Percentiles rank a stretch among this genome's conserved stretches.
Conservation (phyloP, 495 filamentous ascomycete species). For the Penicillium malachiteum region DNA sequence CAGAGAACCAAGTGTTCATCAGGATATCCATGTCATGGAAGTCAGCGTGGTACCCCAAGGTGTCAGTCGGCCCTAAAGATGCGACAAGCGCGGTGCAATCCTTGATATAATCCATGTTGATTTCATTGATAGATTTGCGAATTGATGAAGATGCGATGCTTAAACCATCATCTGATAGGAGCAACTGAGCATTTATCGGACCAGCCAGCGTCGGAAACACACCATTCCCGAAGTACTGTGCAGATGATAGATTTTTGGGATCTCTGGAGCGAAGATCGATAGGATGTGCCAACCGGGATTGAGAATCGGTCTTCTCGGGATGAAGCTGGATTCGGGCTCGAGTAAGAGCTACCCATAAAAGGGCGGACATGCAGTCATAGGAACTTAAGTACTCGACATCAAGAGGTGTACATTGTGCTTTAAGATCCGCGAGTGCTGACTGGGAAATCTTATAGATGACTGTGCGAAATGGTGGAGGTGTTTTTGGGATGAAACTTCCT, state of each 20-base stretch:
- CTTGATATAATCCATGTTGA: conserved; percentile 12
- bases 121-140: conserved; percentile 18
- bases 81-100: conserved; percentile 12
- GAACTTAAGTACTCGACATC: conserved; percentile 24
- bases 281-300: conserved; percentile 20
- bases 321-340: conserved; percentile 16
- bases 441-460: conserved; percentile 21
- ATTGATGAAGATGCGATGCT: conserved; percentile 17
- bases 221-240: conserved; percentile 27
- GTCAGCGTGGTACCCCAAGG: conserved; percentile 12
- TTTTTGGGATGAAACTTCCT: conserved; percentile 5
- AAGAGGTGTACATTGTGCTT: conserved; percentile 11
- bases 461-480: conserved; percentile 7
- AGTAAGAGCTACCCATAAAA: conserved; percentile 23
- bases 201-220: conserved; percentile 18
- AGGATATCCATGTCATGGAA: conserved; percentile 25
- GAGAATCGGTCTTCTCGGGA: conserved; percentile 12
- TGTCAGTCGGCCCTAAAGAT: conserved; percentile 20
- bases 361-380: conserved; percentile 28
- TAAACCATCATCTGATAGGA: conserved; percentile 12
- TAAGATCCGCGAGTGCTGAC: conserved; percentile 13
- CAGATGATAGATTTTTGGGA: conserved; percentile 14
- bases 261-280: conserved; percentile 26
- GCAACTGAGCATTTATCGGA: conserved; percentile 5
- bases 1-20: conserved; percentile 27